A percentile compares a stretch with the other conserved stretches of the same genome.
Conservation (phyloP, 78 protist species). For the Dictyostelium capitatum region DNA sequence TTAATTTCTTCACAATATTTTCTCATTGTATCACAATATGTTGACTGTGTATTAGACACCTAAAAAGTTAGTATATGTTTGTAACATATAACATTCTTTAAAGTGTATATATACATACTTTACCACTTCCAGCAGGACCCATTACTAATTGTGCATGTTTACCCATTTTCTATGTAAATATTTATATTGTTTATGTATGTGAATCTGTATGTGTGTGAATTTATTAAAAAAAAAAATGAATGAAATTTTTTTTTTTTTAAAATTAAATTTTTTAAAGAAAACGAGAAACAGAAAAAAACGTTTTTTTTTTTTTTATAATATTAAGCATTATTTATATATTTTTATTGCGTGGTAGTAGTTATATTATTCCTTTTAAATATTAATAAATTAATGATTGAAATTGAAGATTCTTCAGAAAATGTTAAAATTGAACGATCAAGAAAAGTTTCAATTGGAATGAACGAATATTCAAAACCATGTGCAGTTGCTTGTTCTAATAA, state of each 20-base stretch:
- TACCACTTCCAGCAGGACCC: conserved; percentile 99
- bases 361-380: not conserved
- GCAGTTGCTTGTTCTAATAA: conserved; percentile 13
- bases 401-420: conserved; percentile 4
- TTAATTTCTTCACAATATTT: conserved; percentile 83
- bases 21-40: conserved; percentile 92
- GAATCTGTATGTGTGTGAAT: too few relatives aligned
- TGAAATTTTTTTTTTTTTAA: not conserved
- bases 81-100: too few relatives aligned
- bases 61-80: too few relatives aligned
- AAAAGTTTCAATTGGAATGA: conserved; percentile 5
- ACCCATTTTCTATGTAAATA: conserved; percentile 66
- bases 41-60: conserved; percentile 91
- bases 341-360: too few relatives aligned
- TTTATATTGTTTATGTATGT: not conserved
- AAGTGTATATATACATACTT: conserved; percentile 26
- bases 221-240: not conserved
- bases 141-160: conserved; percentile 96
- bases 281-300: not conserved
- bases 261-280: not conserved
- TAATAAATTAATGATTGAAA: conserved; percentile 24
- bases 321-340: not conserved
- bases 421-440: conserved; percentile 7
- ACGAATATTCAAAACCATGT: conserved; percentile 17
- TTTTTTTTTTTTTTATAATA: not conserved